These are phyloP conservation scores for Staphylotrichum tortipilum DNA, from an alignment of 495 filamentous ascomycete genomes.

Conservation along the genomic window DNA sequence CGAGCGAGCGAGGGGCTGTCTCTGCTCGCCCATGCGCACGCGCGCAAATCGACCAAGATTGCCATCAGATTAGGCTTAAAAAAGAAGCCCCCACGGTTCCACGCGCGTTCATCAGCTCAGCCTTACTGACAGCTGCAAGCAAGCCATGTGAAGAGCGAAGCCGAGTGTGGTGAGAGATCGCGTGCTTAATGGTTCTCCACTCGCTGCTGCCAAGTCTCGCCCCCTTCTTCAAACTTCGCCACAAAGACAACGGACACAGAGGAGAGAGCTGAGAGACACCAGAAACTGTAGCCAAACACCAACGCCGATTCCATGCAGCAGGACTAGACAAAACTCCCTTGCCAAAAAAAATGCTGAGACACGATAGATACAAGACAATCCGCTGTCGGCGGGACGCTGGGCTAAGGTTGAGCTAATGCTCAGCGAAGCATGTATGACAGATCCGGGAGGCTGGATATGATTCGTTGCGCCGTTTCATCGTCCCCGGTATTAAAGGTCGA, in stretches of 20 bases:
- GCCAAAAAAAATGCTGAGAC: no score
- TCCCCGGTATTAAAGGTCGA: not conserved
- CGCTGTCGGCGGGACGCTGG: no score
- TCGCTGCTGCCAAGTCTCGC: no score
- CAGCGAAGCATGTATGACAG: constrained; percentile 47
- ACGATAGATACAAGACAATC: no score
- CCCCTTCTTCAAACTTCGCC: no score
- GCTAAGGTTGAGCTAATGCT: not conserved
- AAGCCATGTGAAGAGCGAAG: not conserved
- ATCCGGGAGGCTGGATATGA: constrained; percentile 40
- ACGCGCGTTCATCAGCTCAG: not conserved
- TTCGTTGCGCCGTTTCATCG: constrained; percentile 7
- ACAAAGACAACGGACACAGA: no score
- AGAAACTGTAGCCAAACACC: no score
- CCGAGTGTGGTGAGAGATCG: not conserved
- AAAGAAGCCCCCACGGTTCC: not conserved
- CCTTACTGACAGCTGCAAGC: not conserved
- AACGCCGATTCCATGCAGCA: constrained; percentile 9
- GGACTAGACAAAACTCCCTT: not conserved
- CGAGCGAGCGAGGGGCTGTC: not conserved
- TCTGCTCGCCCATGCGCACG: not conserved
- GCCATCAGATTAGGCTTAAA: not conserved
- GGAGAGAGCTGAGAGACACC: no score
- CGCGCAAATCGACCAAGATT: no score
- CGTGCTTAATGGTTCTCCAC: not conserved